A percentile compares a stretch with the other conserved stretches of the same genome.
phyloP scores from a whole-genome alignment of 2,329 filamentous ascomycete species.

The Periglandula ipomoeae region DNA sequence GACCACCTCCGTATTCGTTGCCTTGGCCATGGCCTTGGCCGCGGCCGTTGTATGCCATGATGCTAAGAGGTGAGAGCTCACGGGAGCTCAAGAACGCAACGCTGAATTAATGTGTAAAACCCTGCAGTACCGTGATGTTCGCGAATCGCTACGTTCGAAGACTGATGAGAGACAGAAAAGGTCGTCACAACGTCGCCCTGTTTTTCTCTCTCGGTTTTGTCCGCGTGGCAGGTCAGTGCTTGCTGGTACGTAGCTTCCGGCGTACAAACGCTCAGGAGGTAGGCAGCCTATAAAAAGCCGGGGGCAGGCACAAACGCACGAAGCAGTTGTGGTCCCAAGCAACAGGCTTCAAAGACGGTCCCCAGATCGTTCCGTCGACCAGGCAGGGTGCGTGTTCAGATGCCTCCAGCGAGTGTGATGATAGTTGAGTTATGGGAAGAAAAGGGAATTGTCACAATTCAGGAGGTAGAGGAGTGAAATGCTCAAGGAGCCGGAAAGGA shows the following conservation, averaged over 20 bases:
- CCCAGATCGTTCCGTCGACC: not conserved
- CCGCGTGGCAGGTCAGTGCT: constrained; percentile 2
- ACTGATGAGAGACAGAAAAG: not conserved
- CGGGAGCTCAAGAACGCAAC: constrained; percentile 12
- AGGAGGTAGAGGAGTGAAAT: not conserved
- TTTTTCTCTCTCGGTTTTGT: not conserved
- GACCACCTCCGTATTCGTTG: constrained; percentile 48
- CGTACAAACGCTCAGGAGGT: not conserved
- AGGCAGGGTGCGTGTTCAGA: constrained; percentile 5
- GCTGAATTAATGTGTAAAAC: not conserved
- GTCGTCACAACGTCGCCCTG: not conserved
- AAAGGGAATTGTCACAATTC: constrained; percentile 3
- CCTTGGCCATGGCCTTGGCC: constrained; percentile 39
- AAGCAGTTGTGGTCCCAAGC: not conserved
- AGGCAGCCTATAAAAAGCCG: not conserved
- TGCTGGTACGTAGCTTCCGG: not conserved
- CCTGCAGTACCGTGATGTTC: not conserved
- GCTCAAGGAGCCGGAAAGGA: not conserved
- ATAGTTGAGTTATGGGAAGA: constrained; percentile 17
- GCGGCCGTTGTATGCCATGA: constrained; percentile 53
- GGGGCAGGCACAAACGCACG: not conserved
- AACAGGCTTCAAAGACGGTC: not conserved
- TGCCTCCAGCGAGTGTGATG: constrained; percentile 20
- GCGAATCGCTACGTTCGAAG: not conserved
- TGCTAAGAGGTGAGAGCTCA: constrained; percentile 15